phyloP scores from a whole-genome alignment of 78 protist genomes.

The Dictyostelium brefeldianum region DNA sequence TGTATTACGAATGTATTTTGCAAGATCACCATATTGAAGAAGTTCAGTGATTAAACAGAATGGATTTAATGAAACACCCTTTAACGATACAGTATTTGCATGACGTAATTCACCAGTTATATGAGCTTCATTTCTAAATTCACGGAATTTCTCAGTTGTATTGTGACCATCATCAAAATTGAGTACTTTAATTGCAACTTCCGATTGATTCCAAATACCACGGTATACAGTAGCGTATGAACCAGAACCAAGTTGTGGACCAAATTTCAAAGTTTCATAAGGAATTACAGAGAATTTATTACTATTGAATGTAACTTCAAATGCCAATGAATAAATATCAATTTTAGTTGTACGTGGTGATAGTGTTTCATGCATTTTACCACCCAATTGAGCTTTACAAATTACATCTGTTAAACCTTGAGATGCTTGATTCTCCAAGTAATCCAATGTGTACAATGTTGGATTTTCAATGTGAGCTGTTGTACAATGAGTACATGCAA shows the following conservation, averaged over 20 bases:
- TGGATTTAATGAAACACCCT: slow-evolving; percentile 73
- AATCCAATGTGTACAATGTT: slow-evolving; percentile 41
- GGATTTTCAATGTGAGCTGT: background rate
- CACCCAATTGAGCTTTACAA: slow-evolving; percentile 27
- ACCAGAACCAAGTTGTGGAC: slow-evolving; percentile 72
- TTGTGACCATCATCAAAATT: slow-evolving; percentile 45
- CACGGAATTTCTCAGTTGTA: slow-evolving; percentile 63
- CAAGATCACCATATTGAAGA: slow-evolving; percentile 47
- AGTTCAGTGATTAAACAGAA: slow-evolving; percentile 66
- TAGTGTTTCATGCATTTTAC: background rate
- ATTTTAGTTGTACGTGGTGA: slow-evolving; percentile 14
- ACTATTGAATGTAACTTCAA: slow-evolving; percentile 36
- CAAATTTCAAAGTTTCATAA: slow-evolving; percentile 42
- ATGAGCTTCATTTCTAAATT: slow-evolving; percentile 78
- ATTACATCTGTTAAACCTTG: slow-evolving; percentile 11
- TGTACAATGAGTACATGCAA: slow-evolving; percentile 53
- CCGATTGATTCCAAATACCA: slow-evolving; percentile 68
- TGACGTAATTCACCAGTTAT: slow-evolving; percentile 71
- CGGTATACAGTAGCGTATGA: slow-evolving; percentile 74
- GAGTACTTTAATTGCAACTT: slow-evolving; percentile 64
- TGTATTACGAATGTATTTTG: slow-evolving; percentile 46
- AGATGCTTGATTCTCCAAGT: slow-evolving; percentile 45
- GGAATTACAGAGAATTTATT: slow-evolving; percentile 66
- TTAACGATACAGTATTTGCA: slow-evolving; percentile 49
- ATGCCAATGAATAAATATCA: slow-evolving; percentile 42